Conservation (phyloP, 2,329 filamentous ascomycete genomes). For the Fusarium sp. region DNA sequence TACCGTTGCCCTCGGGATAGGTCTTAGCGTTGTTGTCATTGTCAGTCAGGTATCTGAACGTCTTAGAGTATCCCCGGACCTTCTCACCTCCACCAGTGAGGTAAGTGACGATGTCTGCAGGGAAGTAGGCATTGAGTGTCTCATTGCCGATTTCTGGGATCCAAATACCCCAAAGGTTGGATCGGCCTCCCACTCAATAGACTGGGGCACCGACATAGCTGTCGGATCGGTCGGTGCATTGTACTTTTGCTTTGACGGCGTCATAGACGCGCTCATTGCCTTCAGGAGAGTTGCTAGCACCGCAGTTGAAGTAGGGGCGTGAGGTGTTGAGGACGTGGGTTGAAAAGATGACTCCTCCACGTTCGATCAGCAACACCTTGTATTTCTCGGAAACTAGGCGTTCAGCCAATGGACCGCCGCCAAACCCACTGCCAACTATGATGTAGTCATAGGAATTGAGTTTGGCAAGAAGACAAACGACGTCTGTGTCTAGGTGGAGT, state of each 20-base stretch:
- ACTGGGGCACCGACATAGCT: constrained; percentile 37
- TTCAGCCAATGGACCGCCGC: constrained; percentile 34
- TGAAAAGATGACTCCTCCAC: constrained; percentile 38
- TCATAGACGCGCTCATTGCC: constrained; percentile 39
- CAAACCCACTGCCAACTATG: constrained; percentile 37
- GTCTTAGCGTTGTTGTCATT: constrained; percentile 9
- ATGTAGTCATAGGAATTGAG: constrained; percentile 41
- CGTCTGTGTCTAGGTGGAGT: constrained; percentile 33
- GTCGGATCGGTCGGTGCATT: constrained; percentile 35
- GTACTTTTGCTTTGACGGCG: constrained; percentile 37
- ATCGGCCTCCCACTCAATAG: constrained; percentile 33
- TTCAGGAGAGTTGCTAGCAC: constrained; percentile 39
- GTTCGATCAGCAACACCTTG: constrained; percentile 39
- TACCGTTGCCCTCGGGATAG: constrained; percentile 20
- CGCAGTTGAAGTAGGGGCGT: constrained; percentile 36
- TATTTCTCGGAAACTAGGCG: constrained; percentile 18
- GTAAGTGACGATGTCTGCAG: neutral
- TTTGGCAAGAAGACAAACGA: constrained; percentile 34
- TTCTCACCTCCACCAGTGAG: neutral
- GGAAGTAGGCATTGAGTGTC: constrained; percentile 19
- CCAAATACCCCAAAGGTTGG: constrained; percentile 42
- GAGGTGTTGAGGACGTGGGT: constrained; percentile 41
- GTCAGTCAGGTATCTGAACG: constrained; percentile 28
- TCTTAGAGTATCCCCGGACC: neutral
- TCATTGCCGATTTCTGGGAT: constrained; percentile 22